Percentiles rank a stretch among this genome's conserved stretches.
Conservation (phyloP, 2,329 filamentous ascomycete species). For the Stagonosporopsis chrysanthemi region DNA sequence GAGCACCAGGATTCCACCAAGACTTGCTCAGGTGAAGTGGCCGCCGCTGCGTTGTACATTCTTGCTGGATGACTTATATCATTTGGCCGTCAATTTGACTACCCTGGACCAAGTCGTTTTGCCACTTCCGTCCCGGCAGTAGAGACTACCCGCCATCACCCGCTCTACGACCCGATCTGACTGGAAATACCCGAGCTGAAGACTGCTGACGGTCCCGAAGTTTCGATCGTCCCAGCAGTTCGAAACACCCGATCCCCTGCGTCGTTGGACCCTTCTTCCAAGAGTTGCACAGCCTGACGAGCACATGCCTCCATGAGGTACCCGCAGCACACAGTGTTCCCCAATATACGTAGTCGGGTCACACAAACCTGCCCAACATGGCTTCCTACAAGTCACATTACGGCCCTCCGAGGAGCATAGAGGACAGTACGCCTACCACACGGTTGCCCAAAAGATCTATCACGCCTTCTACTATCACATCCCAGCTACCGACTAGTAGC, state of each 20-base stretch:
- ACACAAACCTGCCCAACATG: conserved; percentile 49
- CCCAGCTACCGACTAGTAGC: conserved; percentile 35
- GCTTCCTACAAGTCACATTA: conserved; percentile 52
- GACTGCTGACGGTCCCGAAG: conserved; percentile 41
- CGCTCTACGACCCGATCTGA: conserved; percentile 32
- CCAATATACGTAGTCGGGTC: conserved; percentile 46
- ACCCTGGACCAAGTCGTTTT: conserved; percentile 37
- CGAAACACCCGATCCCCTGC: conserved; percentile 28
- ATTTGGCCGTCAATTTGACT: conserved; percentile 35
- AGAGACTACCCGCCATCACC: conserved; percentile 38
- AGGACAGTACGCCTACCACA: conserved; percentile 43
- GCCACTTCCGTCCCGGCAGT: conserved; percentile 44
- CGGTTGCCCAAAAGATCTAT: conserved; percentile 49
- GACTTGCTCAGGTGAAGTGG: conserved; percentile 36
- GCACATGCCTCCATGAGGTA: conserved; percentile 53
- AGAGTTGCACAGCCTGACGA: conserved; percentile 35
- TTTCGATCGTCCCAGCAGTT: conserved; percentile 30
- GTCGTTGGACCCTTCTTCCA: conserved; percentile 24
- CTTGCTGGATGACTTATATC: conserved; percentile 42
- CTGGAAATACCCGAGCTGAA: conserved; percentile 42
- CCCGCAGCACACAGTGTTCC: conserved; percentile 43
- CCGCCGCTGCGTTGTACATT: conserved; percentile 36
- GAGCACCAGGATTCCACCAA: conserved; percentile 39
- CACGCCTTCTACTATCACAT: conserved; percentile 42
- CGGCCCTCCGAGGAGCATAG: conserved; percentile 43